These are phyloP conservation scores for Pythium angustatum DNA, from an alignment of 352 stramenopile genomes.

Conservation along the genomic window DNA sequence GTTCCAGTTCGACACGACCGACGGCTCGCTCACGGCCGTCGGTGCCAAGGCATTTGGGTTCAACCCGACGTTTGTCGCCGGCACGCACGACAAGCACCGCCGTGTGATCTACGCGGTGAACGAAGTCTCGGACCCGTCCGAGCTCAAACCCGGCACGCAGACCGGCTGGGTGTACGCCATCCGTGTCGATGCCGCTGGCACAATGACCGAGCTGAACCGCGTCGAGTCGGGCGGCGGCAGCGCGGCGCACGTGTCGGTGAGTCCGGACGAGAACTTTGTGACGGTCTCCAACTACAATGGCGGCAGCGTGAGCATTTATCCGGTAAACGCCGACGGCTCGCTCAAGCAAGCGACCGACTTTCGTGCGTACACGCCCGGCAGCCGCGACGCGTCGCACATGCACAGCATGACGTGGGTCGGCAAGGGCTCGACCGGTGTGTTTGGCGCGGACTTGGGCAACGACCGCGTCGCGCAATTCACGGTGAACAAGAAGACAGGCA, in stretches of 20 bases:
- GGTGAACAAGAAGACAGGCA: constrained; percentile 41
- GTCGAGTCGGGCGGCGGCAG: constrained; percentile 47
- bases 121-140: constrained; percentile 42
- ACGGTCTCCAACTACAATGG: constrained; percentile 62
- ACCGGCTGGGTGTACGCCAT: constrained; percentile 62
- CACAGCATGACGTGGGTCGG: constrained; percentile 67
- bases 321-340: constrained; percentile 46
- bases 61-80: constrained; percentile 44
- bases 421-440: constrained; percentile 39
- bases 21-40: constrained; percentile 41
- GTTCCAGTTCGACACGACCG: constrained; percentile 48
- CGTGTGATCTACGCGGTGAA: constrained; percentile 59
- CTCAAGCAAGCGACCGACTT: constrained; percentile 38
- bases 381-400: constrained; percentile 52
- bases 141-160: constrained; percentile 23
- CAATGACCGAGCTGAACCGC: constrained; percentile 51
- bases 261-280: constrained; percentile 50
- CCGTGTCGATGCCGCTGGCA: constrained; percentile 33
- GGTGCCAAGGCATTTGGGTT: constrained; percentile 38
- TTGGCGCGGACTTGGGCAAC: constrained; percentile 61
- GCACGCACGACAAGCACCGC: constrained; percentile 13
- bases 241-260: constrained; percentile 53
- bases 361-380: constrained; percentile 38
- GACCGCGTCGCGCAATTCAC: constrained; percentile 58
- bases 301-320: constrained; percentile 61